Base-by-base conservation (phyloP, 2,329 filamentous ascomycete genomes). In the Fusarium luffae region DNA sequence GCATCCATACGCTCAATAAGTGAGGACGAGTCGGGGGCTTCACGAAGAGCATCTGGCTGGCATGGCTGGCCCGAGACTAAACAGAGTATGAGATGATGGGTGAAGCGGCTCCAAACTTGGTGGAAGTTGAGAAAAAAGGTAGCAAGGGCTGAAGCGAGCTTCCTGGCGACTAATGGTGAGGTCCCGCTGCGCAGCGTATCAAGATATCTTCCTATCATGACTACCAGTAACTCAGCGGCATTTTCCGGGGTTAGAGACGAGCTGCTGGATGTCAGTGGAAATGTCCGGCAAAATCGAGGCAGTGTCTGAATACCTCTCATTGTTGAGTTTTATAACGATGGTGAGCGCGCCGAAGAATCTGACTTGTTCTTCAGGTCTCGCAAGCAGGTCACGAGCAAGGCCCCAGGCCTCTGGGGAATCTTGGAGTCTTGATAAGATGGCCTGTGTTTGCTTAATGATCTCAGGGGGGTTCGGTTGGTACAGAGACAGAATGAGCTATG, bases 281-380 rank as follows among this genome's bases (percentile, higher is more conserved):
- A n/a, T 6, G 23, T 10, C 32, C n/a, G 11, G 16, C 12, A n/a
- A 4, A 11, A 7, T 19, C 12, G 5, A 21, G 27, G 14, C 18
- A 18, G 5, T 13, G 25, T 14, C 19, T 14, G 19, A 8, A 42
- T n/a, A 92, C 91, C 90, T 93, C 77, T 96, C 93, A n/a, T 90
- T 91, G 77, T 98, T 98, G 62, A 98, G 88, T 81, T 98, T 99
- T 74, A 98, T 89, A 52, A 93, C 97, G 71, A 98, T 91, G 0
- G 95, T 98, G 63, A 98, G 85, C 30, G 94, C 95, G 16, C 93
- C 96, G 77, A 97, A 97, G 81, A 98, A 98, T 69, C 92, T 91
- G 71, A 96, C 89, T 74, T 94, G 91, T 65, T 92, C 87, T 71
- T 93, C 89, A 23, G 87, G 82, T 65, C 88, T 89, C 52, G 83